phyloP scores from a whole-genome alignment of 305 asterid species.

The Fraxinus paxiana region DNA sequence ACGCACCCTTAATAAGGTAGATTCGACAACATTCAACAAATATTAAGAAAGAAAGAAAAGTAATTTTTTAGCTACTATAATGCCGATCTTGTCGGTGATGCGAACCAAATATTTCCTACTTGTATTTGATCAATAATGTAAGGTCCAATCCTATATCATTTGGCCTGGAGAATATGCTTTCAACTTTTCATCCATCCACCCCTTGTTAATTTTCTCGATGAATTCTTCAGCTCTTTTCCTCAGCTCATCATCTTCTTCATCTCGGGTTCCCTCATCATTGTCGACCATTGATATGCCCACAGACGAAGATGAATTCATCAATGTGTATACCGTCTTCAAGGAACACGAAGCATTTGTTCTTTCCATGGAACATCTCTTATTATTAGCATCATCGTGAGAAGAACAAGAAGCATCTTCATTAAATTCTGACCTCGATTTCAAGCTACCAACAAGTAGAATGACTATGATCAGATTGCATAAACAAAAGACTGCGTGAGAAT shows the following conservation, averaged over 20 bases:
- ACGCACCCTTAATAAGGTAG: neutral
- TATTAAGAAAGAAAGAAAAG: neutral
- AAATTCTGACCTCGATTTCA: constrained; percentile 24
- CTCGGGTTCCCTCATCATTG: constrained; percentile 17
- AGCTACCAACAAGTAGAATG: constrained; percentile 46
- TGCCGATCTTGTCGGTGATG: neutral
- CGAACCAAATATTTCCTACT: neutral
- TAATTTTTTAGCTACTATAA: neutral
- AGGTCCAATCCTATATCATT: neutral
- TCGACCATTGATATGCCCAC: neutral
- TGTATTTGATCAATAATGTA: neutral
- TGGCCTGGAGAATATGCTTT: constrained; percentile 19
- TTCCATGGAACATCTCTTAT: neutral
- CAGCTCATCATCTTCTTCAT: constrained; percentile 37
- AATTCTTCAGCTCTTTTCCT: constrained; percentile 68
- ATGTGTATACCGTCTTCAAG: neutral
- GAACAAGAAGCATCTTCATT: constrained; percentile 5
- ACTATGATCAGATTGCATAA: constrained; percentile 61
- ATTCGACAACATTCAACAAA: neutral
- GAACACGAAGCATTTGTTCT: neutral
- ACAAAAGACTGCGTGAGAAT: constrained; percentile 57
- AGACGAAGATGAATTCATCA: neutral
- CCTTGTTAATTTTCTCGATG: constrained; percentile 52
- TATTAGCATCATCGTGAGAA: neutral
- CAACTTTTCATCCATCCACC: constrained; percentile 63